Evolutionary conservation across 306 rosid species (phyloP), one percentile per base, ranked within the genome.

Genomic region (Gleditsia sinensis): DNA sequence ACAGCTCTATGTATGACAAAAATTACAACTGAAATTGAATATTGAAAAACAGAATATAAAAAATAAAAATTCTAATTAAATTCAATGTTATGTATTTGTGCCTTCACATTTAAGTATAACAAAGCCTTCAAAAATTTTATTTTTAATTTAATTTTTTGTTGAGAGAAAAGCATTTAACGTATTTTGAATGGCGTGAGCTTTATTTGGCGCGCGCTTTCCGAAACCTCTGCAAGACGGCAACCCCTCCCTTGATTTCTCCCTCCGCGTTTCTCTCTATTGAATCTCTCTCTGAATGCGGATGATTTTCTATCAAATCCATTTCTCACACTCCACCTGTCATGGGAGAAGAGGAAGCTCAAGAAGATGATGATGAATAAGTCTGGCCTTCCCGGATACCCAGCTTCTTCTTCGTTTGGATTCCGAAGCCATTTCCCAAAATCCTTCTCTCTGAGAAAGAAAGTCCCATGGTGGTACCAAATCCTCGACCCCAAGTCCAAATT

Each of bases 401-500:
- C 62, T 2, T 65, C 76, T 1, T 74, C 75, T 37, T 74, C 92
- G 0, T 58, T 88, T 6, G 80, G 70, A 3, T 78, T 92, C 58
- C 74, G 77, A 7, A 67, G 7, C 55, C 77, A 28, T 7, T 75
- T 89, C 69, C 69, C 86, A 0, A 80, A 60, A 51, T 75, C 97
- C 7, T 67, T 89, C 75, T 79, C 87, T 3, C 82, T 89, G 0
- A 53, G 90, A 2, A 80, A 67, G 53, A 82, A 88, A 32, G 89
- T 84, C 0, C 94, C 92, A 1, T 87, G 92, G 96, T 90, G 97
- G 97, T 65, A 83, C 76, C 88, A 91, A 30, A 87, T 91, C 32
- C 80, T 78, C 0, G 85, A 89, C 50, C 97, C 98, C 3, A 84
- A 87, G 0, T 89, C 97, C 14, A 72, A 65, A 7, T 64, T 82